phyloP scores from a whole-genome alignment of 331 rosid species.

The Acacia concinna region DNA sequence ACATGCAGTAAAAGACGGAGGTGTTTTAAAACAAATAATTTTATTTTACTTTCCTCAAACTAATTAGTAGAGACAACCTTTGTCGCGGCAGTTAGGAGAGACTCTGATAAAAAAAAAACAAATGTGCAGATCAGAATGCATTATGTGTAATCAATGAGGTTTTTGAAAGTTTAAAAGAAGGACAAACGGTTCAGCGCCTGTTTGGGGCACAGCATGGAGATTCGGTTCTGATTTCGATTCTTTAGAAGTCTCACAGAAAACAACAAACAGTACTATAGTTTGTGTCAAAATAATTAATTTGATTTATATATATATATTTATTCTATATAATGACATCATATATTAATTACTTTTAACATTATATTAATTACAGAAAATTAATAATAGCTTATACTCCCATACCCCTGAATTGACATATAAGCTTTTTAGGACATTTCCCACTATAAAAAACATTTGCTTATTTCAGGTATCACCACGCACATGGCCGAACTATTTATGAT shows the following conservation, averaged over 20 bases:
- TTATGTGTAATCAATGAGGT: background rate
- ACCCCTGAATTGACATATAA: background rate
- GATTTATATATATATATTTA: background rate
- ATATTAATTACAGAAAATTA: background rate
- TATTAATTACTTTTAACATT: background rate
- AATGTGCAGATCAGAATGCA: background rate
- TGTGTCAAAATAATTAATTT: background rate
- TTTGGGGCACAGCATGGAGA: background rate
- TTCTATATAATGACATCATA: background rate
- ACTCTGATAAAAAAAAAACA: background rate
- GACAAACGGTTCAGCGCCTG: background rate
- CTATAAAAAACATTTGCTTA: background rate
- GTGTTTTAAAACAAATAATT: background rate
- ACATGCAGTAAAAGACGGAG: background rate
- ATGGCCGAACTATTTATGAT: background rate
- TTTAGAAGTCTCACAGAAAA: too few relatives aligned
- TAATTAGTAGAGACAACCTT: background rate
- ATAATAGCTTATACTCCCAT: background rate
- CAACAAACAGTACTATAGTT: background rate
- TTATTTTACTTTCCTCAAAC: background rate
- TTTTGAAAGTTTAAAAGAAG: background rate
- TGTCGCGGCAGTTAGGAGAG: background rate
- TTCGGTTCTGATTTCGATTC: background rate
- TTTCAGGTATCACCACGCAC: background rate
- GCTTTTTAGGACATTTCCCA: background rate